Conservation (phyloP, 2,329 filamentous ascomycete species). For the Neodidymelliopsis sp. region DNA sequence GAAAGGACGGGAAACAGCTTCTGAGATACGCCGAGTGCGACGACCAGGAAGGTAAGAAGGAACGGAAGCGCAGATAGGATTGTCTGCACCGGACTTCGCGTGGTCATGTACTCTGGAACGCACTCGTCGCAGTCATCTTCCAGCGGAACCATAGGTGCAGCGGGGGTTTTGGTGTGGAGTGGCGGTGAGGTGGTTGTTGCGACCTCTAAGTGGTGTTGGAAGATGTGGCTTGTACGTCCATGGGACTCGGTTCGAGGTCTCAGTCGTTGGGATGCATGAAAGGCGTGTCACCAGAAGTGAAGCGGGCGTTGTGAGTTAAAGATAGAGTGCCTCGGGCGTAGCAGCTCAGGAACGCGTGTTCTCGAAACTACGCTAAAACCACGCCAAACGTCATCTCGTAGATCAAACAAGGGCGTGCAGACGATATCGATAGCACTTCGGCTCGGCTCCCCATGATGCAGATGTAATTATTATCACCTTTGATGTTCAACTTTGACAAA, state of each 20-base stretch:
- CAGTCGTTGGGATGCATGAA: conserved; percentile 19
- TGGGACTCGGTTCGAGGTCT: conserved; percentile 26
- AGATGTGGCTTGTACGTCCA: conserved; percentile 33
- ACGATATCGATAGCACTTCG: conserved; percentile 14
- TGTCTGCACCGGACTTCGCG: conserved; percentile 57
- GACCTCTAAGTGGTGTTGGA: conserved; percentile 11
- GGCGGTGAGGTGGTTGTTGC: conserved; percentile 8
- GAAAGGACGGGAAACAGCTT: conserved; percentile 78
- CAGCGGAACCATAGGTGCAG: conserved; percentile 42
- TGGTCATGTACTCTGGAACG: conserved; percentile 59
- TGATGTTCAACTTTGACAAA: no score
- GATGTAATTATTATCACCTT: no score
- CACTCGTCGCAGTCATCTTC: conserved; percentile 65
- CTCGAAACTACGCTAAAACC: conserved; percentile 23
- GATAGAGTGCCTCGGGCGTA: conserved; percentile 11
- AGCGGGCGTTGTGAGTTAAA: conserved; percentile 6
- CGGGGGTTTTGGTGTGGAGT: neutral
- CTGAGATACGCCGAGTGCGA: conserved; percentile 68
- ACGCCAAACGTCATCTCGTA: conserved; percentile 32
- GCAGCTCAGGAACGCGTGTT: conserved; percentile 27
- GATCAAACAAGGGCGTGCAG: conserved; percentile 25
- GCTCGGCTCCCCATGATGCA: conserved; percentile 5
- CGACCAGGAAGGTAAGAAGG: conserved; percentile 70
- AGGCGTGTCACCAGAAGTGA: conserved; percentile 9
- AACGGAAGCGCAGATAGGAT: conserved; percentile 73